Base-by-base conservation (phyloP, 176 grass and related monocot species). In the Miscanthus lutarioriparius region DNA sequence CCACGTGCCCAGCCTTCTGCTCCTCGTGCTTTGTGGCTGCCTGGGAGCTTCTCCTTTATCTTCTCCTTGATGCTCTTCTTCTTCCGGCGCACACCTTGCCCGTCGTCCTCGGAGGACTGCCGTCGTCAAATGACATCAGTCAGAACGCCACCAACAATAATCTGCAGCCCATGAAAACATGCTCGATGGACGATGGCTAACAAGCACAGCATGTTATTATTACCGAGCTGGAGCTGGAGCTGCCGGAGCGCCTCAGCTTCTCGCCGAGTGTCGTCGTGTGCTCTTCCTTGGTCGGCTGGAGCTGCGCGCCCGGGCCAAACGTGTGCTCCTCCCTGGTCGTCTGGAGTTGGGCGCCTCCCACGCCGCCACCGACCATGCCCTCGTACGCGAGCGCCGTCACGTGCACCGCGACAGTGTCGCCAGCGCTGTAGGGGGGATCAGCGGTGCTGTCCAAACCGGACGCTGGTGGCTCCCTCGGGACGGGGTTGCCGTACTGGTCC, bases 11-110 rank as follows among this genome's bases (percentile, higher is more conserved):
- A 7, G 80, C 75, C 10, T 80, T 62, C 51, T 77, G 25, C 43
- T 92, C 87, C 76, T 78, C 86, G 14, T 56, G 37, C 77, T 92
- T n/a, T 92, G 66, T 90, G 91, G 40, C 16, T 33, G 19, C 91
- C 89, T 0, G 89, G 94, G 17, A 97, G 61, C 82, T 97, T 97
- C 89, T 94, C 91, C 83, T 90, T 97, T 3, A 97, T 88, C 85
- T 94, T 97, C 27, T 94, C 87, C 83, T 94, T 94, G 47, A 94
- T 12, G 87, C 87, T 77, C 87, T 94, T 97, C 92, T 94, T 95
- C 94, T 88, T 97, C 85, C 87, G 84, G 0, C 88, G 77, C 66
- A 87, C 83, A 11, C 89, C 89, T 16, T 90, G 80, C 35, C 85
- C 94, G 8, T 90, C 94, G 44, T 94, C 94, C 89, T 97, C 91